Evolutionary conservation across 192 early-diverging fungal species (phyloP).

Genomic region (Mortierella hygrophila): DNA sequence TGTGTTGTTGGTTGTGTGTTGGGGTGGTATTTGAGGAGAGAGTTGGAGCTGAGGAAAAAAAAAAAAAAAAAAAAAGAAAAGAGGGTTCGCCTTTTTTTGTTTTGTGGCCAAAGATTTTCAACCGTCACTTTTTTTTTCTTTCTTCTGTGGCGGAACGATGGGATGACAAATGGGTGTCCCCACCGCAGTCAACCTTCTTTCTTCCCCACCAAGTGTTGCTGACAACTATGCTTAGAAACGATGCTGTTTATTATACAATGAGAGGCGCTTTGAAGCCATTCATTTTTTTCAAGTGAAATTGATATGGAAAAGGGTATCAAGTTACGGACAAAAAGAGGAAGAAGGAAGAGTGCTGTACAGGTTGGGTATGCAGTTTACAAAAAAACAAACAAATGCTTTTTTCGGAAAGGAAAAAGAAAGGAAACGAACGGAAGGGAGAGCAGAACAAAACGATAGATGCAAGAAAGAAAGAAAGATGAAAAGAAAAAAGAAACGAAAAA

Average conservation of each 20-base stretch:
- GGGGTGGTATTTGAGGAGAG: background rate
- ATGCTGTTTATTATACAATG: constrained; percentile 4
- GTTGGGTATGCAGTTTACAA: background rate
- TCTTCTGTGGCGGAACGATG: background rate
- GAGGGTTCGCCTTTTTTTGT: background rate
- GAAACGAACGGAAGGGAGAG: background rate
- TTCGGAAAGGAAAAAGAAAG: background rate
- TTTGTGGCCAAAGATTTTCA: background rate
- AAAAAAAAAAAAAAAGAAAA: constrained; percentile 1
- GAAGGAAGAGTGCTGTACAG: background rate
- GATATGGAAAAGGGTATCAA: background rate
- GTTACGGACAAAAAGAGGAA: background rate
- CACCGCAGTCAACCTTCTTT: constrained; percentile 8
- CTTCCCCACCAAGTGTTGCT: background rate
- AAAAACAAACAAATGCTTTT: constrained; percentile 1
- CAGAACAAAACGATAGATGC: background rate
- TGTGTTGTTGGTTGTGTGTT: background rate
- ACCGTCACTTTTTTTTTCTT: constrained; percentile 6
- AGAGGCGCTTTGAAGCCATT: background rate
- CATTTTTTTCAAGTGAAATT: background rate
- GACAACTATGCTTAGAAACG: background rate
- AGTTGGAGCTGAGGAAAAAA: background rate
- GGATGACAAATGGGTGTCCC: background rate
- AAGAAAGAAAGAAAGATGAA: background rate
- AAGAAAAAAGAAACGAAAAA: background rate